These are phyloP conservation scores for Tulasnella sp. DNA, from an alignment of 768 basidiomycete species.

Conservation along the genomic window DNA sequence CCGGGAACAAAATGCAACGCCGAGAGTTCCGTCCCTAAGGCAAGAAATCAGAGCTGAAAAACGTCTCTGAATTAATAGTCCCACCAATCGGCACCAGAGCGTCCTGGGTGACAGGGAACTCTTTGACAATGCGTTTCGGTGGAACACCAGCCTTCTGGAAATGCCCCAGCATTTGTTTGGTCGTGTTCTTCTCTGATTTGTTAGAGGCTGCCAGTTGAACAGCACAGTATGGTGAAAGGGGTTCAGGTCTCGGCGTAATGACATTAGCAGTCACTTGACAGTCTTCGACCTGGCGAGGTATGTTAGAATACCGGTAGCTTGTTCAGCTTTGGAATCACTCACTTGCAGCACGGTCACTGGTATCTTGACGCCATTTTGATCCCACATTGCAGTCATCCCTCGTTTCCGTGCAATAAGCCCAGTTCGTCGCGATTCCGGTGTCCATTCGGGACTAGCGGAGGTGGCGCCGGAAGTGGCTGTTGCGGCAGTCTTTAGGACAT, in stretches of 20 bases:
- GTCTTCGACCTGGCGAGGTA: constrained; percentile 51
- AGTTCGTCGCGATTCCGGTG: constrained; percentile 70
- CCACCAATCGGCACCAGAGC: constrained; percentile 85
- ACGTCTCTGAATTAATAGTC: constrained; percentile 15
- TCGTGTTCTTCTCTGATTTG: constrained; percentile 54
- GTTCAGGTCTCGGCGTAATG: constrained; percentile 40
- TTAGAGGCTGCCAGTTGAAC: constrained; percentile 86
- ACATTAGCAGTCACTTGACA: constrained; percentile 82
- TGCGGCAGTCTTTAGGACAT: not conserved
- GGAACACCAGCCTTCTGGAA: constrained; percentile 70
- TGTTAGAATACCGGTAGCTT: constrained; percentile 15
- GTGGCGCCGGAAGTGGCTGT: not conserved
- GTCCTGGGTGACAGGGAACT: constrained; percentile 80
- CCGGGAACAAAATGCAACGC: constrained; percentile 96
- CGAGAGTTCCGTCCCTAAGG: constrained; percentile 70
- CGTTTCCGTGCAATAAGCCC: constrained; percentile 90
- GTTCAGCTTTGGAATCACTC: constrained; percentile 20
- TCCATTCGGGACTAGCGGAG: constrained; percentile 40
- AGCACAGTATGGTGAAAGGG: constrained; percentile 73
- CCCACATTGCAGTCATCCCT: constrained; percentile 92
- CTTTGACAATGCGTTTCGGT: constrained; percentile 73
- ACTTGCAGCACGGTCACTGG: constrained; percentile 96
- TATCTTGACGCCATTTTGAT: constrained; percentile 70
- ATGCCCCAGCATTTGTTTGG: constrained; percentile 75
- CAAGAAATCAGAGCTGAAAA: not conserved